These are phyloP conservation scores for Botrytis squamosa DNA, from an alignment of 2,329 filamentous ascomycete species.

Conservation along the genomic window DNA sequence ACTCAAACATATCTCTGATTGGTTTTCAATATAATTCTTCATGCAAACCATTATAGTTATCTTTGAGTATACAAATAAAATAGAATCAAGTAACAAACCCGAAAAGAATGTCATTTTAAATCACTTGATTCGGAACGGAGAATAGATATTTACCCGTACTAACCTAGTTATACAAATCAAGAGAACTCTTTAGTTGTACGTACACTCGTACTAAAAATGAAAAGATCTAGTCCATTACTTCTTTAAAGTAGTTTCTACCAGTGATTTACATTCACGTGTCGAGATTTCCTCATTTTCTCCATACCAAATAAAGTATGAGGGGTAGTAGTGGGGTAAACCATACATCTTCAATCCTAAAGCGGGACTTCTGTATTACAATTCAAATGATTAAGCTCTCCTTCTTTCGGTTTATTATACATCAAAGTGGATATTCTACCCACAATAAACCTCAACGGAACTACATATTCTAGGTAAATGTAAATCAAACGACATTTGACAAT, in stretches of 20 bases:
- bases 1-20: background rate
- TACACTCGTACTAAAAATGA: no score
- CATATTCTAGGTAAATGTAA: background rate
- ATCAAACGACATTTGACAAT: background rate
- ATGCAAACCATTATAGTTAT: background rate
- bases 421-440: slow-evolving; percentile 1
- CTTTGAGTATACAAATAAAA: background rate
- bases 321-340: slow-evolving; percentile 10
- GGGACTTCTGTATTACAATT: slow-evolving; percentile 2
- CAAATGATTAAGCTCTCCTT: background rate
- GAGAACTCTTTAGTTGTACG: background rate
- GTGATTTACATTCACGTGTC: slow-evolving; percentile 6
- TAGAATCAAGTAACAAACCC: background rate
- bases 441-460: background rate
- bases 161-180: background rate
- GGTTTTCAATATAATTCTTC: background rate
- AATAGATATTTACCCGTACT: background rate
- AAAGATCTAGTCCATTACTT: background rate
- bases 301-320: background rate
- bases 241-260: background rate
- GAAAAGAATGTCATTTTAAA: background rate
- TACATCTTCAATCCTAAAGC: slow-evolving; percentile 1
- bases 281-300: background rate
- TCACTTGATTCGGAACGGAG: no score
- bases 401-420: background rate